Evolutionary conservation across 495 filamentous ascomycete genomes (phyloP), one percentile per base, ranked within the genome.

Genomic region (Astrocystis sublimbata): DNA sequence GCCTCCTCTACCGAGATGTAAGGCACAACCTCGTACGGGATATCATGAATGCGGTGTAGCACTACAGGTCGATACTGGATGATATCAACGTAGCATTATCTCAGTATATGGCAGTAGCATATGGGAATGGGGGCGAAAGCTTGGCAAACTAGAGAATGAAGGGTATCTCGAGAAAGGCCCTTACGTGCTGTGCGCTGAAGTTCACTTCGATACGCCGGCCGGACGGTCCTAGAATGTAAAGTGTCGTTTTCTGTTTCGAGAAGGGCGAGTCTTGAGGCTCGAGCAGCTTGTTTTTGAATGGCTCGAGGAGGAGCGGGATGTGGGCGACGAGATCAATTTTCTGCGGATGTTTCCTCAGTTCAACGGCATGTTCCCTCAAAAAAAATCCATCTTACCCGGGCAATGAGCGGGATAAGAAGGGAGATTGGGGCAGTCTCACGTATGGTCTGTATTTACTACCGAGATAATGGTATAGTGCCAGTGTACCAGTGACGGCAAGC

Each of bases 381-480:
- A n/a, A n/a, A n/a, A n/a, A n/a, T 3, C n/a, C 19, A 26, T 24
- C 9, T 42, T 24, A 17, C 36, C 41, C 63, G 49, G 65, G 61
- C 26, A 50, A n/a, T 31, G 31, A 47, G 21, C 1, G 10, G 55
- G 12, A 36, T 24, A 19, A 42, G n/a, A 33, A 3, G 35, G 51
- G 15, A 6, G 8, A 7, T 33, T n/a, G n/a, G n/a, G 24, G 31
- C 7, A 35, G 15, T 36, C 67, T 67, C 59, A 69, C 69, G 45
- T 69, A 62, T 19, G 62, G 47, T 33, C 65, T 62, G 31, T 67
- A 64, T 51, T 67, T 46, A n/a, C 65, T 46, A n/a, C 61, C 64
- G 36, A 70, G 69, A 24, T 72, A 66, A 36, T 68, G 65, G 60
- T 65, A 64, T 15, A 66, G 28, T 9, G 69, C 69, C 23, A 72